A percentile compares a stretch with the other conserved stretches of the same genome.
These are phyloP conservation scores for Alternaria rosae DNA, from an alignment of 2,329 filamentous ascomycete species.

Conservation along the genomic window DNA sequence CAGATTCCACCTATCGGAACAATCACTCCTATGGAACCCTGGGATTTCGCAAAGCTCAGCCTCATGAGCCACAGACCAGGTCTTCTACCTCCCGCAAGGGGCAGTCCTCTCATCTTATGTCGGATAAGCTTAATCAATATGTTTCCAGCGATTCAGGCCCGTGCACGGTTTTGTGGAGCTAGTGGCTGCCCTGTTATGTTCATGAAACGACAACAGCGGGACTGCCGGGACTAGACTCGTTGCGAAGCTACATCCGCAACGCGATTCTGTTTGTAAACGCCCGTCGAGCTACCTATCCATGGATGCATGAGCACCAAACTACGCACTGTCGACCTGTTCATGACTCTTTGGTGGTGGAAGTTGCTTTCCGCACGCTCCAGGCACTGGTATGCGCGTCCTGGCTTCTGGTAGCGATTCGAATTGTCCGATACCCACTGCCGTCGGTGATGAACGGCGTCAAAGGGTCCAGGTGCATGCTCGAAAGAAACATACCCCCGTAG, in stretches of 20 bases:
- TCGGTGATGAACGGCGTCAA: constrained; percentile 8
- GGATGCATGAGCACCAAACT: neutral
- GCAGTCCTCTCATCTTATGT: constrained; percentile 3
- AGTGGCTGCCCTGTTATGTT: neutral
- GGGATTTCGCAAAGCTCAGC: neutral
- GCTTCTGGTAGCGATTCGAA: neutral
- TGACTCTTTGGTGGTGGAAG: neutral
- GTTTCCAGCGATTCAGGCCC: constrained; percentile 1
- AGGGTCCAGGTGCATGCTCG: neutral
- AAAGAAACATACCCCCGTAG: constrained; percentile 17
- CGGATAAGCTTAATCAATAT: constrained; percentile 4
- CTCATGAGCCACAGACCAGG: neutral
- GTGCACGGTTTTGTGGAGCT: neutral
- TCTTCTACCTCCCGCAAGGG: neutral
- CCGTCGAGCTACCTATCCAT: neutral
- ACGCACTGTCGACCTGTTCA: neutral
- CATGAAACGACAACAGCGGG: constrained; percentile 9
- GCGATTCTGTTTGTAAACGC: neutral
- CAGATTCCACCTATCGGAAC: constrained; percentile 11
- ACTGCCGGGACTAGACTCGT: neutral
- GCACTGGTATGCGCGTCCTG: neutral
- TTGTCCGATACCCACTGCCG: neutral
- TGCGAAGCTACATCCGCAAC: neutral
- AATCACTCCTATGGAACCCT: neutral
- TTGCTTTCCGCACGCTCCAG: neutral